Percentiles rank a stretch among this genome's conserved stretches.
phyloP scores from a whole-genome alignment of 2,329 filamentous ascomycete species.

The Thielaviopsis ethacetica region DNA sequence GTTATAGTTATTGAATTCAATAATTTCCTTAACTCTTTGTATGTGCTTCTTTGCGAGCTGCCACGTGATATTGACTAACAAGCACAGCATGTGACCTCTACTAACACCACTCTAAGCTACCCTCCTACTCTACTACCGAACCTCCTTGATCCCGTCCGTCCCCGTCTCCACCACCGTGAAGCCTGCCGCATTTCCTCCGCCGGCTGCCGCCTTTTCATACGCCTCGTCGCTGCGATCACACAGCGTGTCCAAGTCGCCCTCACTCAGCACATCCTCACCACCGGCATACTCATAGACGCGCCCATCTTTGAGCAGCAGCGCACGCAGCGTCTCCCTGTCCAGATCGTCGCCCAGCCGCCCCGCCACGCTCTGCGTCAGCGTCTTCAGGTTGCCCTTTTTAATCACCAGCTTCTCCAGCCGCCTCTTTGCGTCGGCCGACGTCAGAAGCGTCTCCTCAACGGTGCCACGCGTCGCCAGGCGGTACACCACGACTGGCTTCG shows the following conservation, averaged over 20 bases:
- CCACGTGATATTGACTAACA: no score
- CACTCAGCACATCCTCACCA: slow-evolving; percentile 48
- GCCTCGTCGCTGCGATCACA: slow-evolving; percentile 57
- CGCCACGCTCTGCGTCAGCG: slow-evolving; percentile 45
- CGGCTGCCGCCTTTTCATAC: slow-evolving; percentile 58
- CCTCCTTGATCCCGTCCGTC: slow-evolving; percentile 30
- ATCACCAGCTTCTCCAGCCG: slow-evolving; percentile 90
- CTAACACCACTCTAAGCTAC: no score
- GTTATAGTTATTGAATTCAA: not conserved
- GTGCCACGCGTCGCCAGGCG: slow-evolving; percentile 85
- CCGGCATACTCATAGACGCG: slow-evolving; percentile 41
- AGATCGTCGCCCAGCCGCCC: slow-evolving; percentile 34
- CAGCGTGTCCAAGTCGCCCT: slow-evolving; percentile 60
- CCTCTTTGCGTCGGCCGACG: slow-evolving; percentile 81
- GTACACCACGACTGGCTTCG: slow-evolving; percentile 79
- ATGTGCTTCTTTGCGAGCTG: no score
- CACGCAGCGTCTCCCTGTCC: slow-evolving; percentile 43
- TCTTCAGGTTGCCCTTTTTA: slow-evolving; percentile 73
- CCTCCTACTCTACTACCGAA: not conserved
- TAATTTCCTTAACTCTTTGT: not conserved
- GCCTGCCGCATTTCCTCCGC: slow-evolving; percentile 52
- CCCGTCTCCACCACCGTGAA: slow-evolving; percentile 73
- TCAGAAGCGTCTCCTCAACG: slow-evolving; percentile 73
- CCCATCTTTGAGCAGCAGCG: slow-evolving; percentile 56
- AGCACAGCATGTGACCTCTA: no score